A percentile compares a stretch with the other conserved stretches of the same genome.
Evolutionary conservation across 345 rosid genomes (phyloP).

Genomic region (Rubroshorea leprosula): DNA sequence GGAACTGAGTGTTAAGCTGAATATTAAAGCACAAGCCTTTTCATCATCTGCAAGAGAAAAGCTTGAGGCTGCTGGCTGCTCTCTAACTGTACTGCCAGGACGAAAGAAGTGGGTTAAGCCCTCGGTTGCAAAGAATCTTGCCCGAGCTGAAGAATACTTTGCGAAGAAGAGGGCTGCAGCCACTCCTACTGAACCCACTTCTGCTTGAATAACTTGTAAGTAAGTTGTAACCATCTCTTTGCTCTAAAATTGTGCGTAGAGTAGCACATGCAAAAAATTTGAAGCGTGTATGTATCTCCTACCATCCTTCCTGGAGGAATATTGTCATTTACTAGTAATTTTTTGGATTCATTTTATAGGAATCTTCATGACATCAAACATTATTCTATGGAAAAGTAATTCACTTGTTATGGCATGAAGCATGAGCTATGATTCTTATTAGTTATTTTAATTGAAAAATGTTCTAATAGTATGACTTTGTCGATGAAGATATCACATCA

Average conservation of each 20-base stretch:
- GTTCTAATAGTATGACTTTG: no score
- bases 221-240: no score
- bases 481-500: not conserved
- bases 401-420: not conserved
- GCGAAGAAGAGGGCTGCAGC: constrained; percentile 79
- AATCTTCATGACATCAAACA: not conserved
- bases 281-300: no score
- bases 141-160: constrained; percentile 81
- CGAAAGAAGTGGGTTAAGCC: constrained; percentile 93
- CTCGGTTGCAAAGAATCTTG: constrained; percentile 72
- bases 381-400: no score
- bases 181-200: constrained; percentile 37
- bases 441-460: no score
- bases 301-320: no score
- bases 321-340: not conserved
- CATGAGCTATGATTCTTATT: not conserved
- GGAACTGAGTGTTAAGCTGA: constrained; percentile 71
- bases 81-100: constrained; percentile 70
- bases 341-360: not conserved
- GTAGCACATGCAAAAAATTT: no score
- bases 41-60: constrained; percentile 78
- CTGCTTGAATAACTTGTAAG: no score
- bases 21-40: constrained; percentile 68
- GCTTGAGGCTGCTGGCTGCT: constrained; percentile 77
- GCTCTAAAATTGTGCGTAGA: no score